Percentiles rank a stretch among this genome's conserved stretches.
These are phyloP conservation scores for Cubamyces sp. DNA, from an alignment of 768 basidiomycete species.

Conservation along the genomic window DNA sequence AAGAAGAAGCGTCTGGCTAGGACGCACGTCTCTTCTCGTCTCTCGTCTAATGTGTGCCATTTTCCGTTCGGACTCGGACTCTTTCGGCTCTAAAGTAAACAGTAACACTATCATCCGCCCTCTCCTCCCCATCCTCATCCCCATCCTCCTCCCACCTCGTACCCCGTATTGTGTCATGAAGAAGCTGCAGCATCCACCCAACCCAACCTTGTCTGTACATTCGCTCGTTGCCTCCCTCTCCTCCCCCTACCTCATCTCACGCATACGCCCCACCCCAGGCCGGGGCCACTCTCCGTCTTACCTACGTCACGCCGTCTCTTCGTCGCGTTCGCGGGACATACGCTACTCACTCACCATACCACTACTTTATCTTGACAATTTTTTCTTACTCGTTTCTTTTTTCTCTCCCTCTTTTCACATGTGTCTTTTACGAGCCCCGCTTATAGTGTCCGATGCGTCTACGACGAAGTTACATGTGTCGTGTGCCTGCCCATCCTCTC, in stretches of 20 bases:
- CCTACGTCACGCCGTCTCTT: not conserved
- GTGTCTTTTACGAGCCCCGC: not conserved
- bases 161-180: conserved; percentile 10
- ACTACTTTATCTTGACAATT: not conserved
- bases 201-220: conserved; percentile 9
- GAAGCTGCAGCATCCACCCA: conserved; percentile 2
- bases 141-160: no score
- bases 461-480: no score
- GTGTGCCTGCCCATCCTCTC: no score
- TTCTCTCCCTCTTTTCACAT: not conserved
- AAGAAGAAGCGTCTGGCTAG: no score
- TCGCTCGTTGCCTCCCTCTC: conserved; percentile 7
- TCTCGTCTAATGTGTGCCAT: conserved; percentile 2
- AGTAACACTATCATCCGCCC: conserved; percentile 22
- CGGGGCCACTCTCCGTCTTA: not conserved
- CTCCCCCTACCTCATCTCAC: not conserved
- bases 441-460: no score
- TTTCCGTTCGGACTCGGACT: conserved; percentile 7
- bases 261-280: not conserved
- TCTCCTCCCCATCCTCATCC: not conserved
- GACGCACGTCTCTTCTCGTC: not conserved
- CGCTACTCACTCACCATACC: conserved; percentile 10
- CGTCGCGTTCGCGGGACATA: not conserved
- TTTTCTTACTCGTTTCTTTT: not conserved
- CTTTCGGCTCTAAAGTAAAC: conserved; percentile 18